A percentile compares a stretch with the other conserved stretches of the same genome.
Evolutionary conservation across 2,329 filamentous ascomycete species (phyloP).

Genomic region (Chaetoscypha palmicola): DNA sequence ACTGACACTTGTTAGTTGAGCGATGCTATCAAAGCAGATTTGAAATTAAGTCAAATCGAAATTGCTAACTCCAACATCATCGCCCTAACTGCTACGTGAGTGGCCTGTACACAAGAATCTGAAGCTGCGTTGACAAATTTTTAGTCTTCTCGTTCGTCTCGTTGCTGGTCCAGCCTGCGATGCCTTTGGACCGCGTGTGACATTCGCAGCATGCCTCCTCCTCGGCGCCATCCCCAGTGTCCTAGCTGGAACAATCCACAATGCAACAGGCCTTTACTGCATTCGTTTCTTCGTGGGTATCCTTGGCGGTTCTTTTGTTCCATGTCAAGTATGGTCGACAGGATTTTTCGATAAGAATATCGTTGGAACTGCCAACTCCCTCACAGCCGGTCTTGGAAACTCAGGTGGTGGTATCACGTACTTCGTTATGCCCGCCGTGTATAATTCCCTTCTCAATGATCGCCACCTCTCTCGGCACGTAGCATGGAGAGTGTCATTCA

Average conservation of each 20-base stretch:
- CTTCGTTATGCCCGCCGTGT: conserved; percentile 88
- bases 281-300: conserved; percentile 77
- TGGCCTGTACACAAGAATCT: neutral
- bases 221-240: conserved; percentile 74
- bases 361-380: conserved; percentile 79
- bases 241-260: conserved; percentile 69
- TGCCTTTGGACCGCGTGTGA: conserved; percentile 69
- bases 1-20: conserved; percentile 15
- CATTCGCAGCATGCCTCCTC: conserved; percentile 73
- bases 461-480: conserved; percentile 56
- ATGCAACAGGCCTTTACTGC: conserved; percentile 58
- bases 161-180: conserved; percentile 81
- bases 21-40: conserved; percentile 71
- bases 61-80: conserved; percentile 88
- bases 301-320: conserved; percentile 71
- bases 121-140: neutral
- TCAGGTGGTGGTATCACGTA: conserved; percentile 86
- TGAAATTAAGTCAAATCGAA: conserved; percentile 62
- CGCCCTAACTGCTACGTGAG: conserved; percentile 59
- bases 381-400: conserved; percentile 81
- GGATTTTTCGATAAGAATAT: conserved; percentile 92
- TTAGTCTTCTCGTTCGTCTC: conserved; percentile 60
- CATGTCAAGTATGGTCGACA: conserved; percentile 88
- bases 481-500: conserved; percentile 78
- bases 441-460: conserved; percentile 61